Percentiles rank a stretch among this genome's conserved stretches.
Evolutionary conservation across 495 filamentous ascomycete genomes (phyloP).

Genomic region (Sordaria brevicollis): DNA sequence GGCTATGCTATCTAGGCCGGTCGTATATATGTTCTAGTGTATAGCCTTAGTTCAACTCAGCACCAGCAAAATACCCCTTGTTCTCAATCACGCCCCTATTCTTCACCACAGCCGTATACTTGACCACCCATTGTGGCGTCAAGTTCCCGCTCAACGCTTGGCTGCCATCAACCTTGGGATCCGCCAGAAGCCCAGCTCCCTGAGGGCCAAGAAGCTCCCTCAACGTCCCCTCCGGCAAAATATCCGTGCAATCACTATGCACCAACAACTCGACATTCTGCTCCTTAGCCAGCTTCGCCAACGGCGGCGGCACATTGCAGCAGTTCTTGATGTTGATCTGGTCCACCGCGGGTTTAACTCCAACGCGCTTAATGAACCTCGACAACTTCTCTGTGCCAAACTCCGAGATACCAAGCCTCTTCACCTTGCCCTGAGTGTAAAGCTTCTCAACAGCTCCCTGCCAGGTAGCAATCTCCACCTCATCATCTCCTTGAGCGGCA

Average conservation of each 20-base stretch:
- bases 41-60: slow-evolving; percentile 39
- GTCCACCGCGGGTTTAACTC: slow-evolving; percentile 70
- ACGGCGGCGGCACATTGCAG: slow-evolving; percentile 84
- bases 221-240: slow-evolving; percentile 75
- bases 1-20: neutral
- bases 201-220: slow-evolving; percentile 67
- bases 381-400: slow-evolving; percentile 75
- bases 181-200: slow-evolving; percentile 58
- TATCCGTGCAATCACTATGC: slow-evolving; percentile 89
- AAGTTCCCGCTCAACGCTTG: slow-evolving; percentile 61
- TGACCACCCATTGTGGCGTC: slow-evolving; percentile 85
- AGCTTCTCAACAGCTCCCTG: slow-evolving; percentile 58
- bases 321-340: slow-evolving; percentile 98
- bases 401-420: slow-evolving; percentile 74
- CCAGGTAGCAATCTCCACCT: slow-evolving; percentile 57
- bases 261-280: slow-evolving; percentile 81
- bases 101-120: slow-evolving; percentile 96
- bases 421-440: slow-evolving; percentile 58
- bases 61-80: slow-evolving; percentile 90
- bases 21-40: neutral
- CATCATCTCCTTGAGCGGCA: slow-evolving; percentile 48
- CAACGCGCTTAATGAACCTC: slow-evolving; percentile 45
- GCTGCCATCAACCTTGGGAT: slow-evolving; percentile 26
- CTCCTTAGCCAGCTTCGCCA: slow-evolving; percentile 76
- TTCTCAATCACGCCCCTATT: slow-evolving; percentile 96